Conservation (phyloP, 192 early-diverging fungal species). For the Podila epicladia region DNA sequence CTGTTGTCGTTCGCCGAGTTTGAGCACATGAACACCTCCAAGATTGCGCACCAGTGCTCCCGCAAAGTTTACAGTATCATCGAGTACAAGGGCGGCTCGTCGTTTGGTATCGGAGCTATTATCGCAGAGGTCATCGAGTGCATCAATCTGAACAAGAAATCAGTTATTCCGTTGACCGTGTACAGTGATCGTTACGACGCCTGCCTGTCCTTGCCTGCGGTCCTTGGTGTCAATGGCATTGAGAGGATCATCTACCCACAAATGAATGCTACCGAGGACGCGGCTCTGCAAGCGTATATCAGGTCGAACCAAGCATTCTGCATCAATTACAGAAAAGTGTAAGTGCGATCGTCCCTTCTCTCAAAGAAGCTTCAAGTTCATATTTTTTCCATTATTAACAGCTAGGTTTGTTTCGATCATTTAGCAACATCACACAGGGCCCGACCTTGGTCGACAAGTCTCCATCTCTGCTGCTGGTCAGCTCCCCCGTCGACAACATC, state of each 20-base stretch:
- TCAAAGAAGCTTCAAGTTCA: no score
- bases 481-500: not conserved
- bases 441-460: no score
- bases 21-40: constrained; percentile 59
- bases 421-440: no score
- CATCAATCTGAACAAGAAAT: constrained; percentile 71
- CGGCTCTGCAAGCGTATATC: constrained; percentile 61
- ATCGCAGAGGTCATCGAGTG: constrained; percentile 67
- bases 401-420: no score
- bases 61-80: constrained; percentile 84
- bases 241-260: constrained; percentile 71
- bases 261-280: constrained; percentile 64
- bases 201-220: constrained; percentile 76
- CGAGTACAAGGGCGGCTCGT: constrained; percentile 80
- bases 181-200: constrained; percentile 67
- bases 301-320: constrained; percentile 60
- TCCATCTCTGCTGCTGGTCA: not conserved
- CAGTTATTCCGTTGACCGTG: constrained; percentile 74
- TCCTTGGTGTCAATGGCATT: constrained; percentile 74
- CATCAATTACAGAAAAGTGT: constrained; percentile 40
- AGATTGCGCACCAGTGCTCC: constrained; percentile 62
- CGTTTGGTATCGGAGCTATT: constrained; percentile 84
- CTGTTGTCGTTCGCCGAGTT: constrained; percentile 69
- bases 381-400: no score
- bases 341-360: not conserved